These are phyloP conservation scores for Apiospora malaysiana DNA, from an alignment of 2,329 filamentous ascomycete species.

Conservation along the genomic window DNA sequence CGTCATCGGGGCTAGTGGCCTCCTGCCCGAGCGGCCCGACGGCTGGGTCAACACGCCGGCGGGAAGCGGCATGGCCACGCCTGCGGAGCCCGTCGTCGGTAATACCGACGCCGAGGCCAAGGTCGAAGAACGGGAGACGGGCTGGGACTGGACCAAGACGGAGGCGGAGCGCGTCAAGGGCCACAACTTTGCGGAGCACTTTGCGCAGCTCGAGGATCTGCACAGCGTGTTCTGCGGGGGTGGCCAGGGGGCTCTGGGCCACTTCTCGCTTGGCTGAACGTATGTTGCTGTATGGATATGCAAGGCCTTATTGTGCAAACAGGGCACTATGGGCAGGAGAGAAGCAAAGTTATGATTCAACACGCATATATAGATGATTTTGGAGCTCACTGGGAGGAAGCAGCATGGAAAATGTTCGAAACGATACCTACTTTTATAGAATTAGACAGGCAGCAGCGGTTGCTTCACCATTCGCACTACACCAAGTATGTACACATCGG, in stretches of 20 bases:
- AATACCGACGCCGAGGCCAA: constrained; percentile 46
- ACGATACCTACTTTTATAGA: too few species aligned
- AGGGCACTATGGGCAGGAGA: not conserved
- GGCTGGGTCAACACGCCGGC: constrained; percentile 59
- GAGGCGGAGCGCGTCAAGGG: constrained; percentile 62
- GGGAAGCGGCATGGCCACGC: constrained; percentile 29
- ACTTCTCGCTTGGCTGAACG: constrained; percentile 50
- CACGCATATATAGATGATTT: not conserved
- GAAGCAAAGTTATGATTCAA: not conserved
- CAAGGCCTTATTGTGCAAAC: too few species aligned
- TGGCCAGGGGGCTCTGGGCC: constrained; percentile 56
- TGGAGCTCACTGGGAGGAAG: too few species aligned
- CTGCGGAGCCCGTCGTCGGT: constrained; percentile 38
- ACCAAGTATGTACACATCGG: too few species aligned
- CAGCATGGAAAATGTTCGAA: too few species aligned
- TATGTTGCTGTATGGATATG: not conserved
- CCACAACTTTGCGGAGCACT: constrained; percentile 59
- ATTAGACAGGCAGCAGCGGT: too few species aligned
- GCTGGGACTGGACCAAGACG: constrained; percentile 65
- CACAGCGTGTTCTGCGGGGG: constrained; percentile 60
- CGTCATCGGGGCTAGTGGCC: constrained; percentile 71
- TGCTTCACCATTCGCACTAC: too few species aligned
- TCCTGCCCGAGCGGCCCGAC: constrained; percentile 76
- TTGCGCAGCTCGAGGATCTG: constrained; percentile 62
- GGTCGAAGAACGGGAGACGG: constrained; percentile 42